A percentile compares a stretch with the other conserved stretches of the same genome.
Evolutionary conservation across 352 stramenopile genomes (phyloP).

Genomic region (Phytophthora litchii): DNA sequence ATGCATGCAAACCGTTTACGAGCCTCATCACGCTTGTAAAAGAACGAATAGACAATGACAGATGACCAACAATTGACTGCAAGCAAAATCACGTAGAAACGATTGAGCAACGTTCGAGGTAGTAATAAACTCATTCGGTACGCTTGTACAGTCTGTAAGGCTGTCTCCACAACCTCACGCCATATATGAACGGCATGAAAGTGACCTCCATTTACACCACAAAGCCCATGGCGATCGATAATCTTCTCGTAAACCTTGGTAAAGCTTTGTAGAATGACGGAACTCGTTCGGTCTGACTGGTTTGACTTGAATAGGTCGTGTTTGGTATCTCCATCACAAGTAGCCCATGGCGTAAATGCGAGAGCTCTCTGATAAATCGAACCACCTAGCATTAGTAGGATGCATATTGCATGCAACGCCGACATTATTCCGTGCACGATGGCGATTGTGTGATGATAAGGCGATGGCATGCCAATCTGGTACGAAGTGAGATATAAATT

Average conservation of each 20-base stretch:
- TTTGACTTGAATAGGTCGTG: neutral
- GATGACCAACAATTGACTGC: conserved; percentile 34
- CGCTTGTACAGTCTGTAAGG: conserved; percentile 29
- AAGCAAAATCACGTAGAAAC: conserved; percentile 39
- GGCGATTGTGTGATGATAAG: conserved; percentile 23
- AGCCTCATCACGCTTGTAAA: conserved; percentile 18
- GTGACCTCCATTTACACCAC: conserved; percentile 17
- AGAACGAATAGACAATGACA: conserved; percentile 21
- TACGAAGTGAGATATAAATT: conserved; percentile 19
- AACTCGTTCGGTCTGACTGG: conserved; percentile 5
- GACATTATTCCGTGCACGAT: conserved; percentile 28
- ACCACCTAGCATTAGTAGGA: conserved; percentile 16
- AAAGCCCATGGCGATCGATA: conserved; percentile 12
- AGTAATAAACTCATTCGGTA: conserved; percentile 39
- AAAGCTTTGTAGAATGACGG: conserved; percentile 13
- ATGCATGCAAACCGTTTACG: conserved; percentile 24
- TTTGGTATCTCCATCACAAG: conserved; percentile 1
- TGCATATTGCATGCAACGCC: conserved; percentile 22
- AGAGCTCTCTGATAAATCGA: conserved; percentile 14
- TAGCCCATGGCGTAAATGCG: conserved; percentile 18
- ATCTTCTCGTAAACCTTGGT: conserved; percentile 13
- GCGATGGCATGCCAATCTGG: conserved; percentile 23
- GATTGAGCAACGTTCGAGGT: conserved; percentile 32
- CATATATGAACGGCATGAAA: conserved; percentile 12
- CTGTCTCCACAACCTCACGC: conserved; percentile 29